Conservation (phyloP, 2,329 filamentous ascomycete species). For the Penicillium sclerotigenum region DNA sequence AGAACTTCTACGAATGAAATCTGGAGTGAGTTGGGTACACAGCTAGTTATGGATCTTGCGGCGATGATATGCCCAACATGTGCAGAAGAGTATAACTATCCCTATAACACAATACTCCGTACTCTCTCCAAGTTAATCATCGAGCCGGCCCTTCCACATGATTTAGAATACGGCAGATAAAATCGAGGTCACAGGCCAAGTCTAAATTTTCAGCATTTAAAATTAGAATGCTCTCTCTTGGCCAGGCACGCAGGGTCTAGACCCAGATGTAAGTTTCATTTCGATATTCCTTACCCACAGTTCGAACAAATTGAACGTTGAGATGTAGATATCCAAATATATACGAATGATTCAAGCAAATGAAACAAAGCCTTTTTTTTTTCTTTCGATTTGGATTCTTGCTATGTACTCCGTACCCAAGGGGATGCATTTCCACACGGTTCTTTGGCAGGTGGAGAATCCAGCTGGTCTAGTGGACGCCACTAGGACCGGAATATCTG, state of each 20-base stretch:
- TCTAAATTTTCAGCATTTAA: slow-evolving; percentile 6
- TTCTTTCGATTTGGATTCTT: not conserved
- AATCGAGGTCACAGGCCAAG: not conserved
- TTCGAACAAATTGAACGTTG: not conserved
- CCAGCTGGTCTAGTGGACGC: slow-evolving; percentile 18
- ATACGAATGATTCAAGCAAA: not conserved
- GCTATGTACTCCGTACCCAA: not conserved
- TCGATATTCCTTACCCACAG: not conserved
- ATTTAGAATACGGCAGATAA: not conserved
- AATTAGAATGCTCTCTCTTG: not conserved
- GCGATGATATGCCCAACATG: not conserved
- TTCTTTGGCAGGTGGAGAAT: slow-evolving; percentile 13
- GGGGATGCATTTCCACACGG: slow-evolving; percentile 8
- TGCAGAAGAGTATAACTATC: too few relatives aligned
- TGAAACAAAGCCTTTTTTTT: not conserved
- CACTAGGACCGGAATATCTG: slow-evolving; percentile 16
- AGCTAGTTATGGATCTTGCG: too few relatives aligned
- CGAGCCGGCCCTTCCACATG: not conserved
- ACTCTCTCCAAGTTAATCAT: not conserved
- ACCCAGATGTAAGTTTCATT: slow-evolving; percentile 4
- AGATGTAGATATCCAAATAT: not conserved
- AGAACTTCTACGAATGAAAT: not conserved
- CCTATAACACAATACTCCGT: too few relatives aligned
- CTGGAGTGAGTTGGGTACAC: not conserved
- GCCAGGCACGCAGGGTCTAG: slow-evolving; percentile 3